Conservation (phyloP, 306 rosid genomes). For the Sicyos baderoa region DNA sequence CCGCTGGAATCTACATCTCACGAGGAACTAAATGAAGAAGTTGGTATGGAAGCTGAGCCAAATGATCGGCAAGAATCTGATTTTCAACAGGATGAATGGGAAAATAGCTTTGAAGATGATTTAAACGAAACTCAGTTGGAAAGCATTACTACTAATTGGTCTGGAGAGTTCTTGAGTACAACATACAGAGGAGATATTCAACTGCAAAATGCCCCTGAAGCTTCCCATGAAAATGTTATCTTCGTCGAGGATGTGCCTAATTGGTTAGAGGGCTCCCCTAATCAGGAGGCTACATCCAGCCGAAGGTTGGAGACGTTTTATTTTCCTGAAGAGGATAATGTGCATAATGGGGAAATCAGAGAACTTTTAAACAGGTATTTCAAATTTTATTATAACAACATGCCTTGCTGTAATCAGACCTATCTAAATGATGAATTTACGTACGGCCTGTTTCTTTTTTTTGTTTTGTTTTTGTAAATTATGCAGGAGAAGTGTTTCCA, state of each 20-base stretch:
- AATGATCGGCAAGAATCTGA: slow-evolving; percentile 38
- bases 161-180: slow-evolving; percentile 42
- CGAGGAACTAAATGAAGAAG: slow-evolving; percentile 46
- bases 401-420: slow-evolving; percentile 3
- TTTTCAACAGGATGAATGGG: slow-evolving; percentile 37
- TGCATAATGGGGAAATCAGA: slow-evolving; percentile 68
- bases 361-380: slow-evolving; percentile 76
- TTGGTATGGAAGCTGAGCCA: slow-evolving; percentile 37
- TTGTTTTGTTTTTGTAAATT: background rate
- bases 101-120: slow-evolving; percentile 32
- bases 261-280: slow-evolving; percentile 79
- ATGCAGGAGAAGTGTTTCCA: slow-evolving; percentile 96
- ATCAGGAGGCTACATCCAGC: slow-evolving; percentile 45
- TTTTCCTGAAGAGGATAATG: slow-evolving; percentile 80
- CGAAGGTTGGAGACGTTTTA: slow-evolving; percentile 53
- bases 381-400: background rate
- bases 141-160: slow-evolving; percentile 47
- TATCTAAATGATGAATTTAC: slow-evolving; percentile 16
- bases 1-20: slow-evolving; percentile 35
- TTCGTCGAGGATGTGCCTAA: slow-evolving; percentile 78
- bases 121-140: slow-evolving; percentile 39
- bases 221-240: slow-evolving; percentile 62
- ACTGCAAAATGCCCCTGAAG: slow-evolving; percentile 50
- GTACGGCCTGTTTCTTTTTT: slow-evolving; percentile 13
- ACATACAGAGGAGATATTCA: slow-evolving; percentile 51